Percentiles rank a stretch among this genome's conserved stretches.
Conservation (phyloP, 305 asterid species). For the Solanum hybrid region DNA sequence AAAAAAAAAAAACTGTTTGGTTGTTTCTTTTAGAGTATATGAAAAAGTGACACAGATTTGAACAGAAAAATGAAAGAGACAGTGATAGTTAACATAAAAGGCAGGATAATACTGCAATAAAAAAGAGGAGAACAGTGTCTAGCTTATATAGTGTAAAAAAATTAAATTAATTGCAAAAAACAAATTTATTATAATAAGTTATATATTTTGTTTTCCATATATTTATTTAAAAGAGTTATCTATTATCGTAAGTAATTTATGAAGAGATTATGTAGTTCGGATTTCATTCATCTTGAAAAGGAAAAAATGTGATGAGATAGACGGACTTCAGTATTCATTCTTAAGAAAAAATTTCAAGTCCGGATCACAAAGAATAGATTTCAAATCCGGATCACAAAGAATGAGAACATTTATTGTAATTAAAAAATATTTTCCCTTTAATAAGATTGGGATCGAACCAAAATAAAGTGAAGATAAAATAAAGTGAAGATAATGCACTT, state of each 20-base stretch:
- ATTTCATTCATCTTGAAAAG: not conserved
- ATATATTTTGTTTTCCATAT: not conserved
- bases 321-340: not conserved
- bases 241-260: not conserved
- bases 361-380: not conserved
- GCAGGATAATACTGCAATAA: not conserved
- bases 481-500: not conserved
- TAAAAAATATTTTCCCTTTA: not conserved
- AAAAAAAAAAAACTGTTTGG: not conserved
- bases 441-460: not conserved
- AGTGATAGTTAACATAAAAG: not conserved
- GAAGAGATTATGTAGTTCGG: not conserved
- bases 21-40: not conserved
- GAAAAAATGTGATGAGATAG: not conserved
- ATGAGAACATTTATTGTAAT: not conserved
- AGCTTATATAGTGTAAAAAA: not conserved
- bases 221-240: not conserved
- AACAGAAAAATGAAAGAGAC: not conserved
- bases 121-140: not conserved
- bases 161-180: not conserved
- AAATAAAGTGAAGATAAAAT: not conserved
- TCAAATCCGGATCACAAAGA: not conserved
- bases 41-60: not conserved
- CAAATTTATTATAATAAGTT: not conserved
- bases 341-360: not conserved